Conservation (phyloP, 1,139 yeast species). For the Pichia kudriavzevii region DNA sequence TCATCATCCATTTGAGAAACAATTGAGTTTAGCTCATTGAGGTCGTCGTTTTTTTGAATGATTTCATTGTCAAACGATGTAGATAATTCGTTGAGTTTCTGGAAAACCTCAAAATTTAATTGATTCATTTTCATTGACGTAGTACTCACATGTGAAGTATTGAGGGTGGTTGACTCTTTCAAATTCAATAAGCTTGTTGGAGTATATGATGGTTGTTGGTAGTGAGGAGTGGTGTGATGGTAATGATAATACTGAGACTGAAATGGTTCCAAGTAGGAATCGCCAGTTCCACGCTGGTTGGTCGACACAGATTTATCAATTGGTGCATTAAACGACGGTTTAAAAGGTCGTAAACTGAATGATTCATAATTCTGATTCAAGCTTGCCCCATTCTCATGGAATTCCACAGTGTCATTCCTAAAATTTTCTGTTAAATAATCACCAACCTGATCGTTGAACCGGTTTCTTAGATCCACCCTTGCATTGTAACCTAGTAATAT, state of each 20-base stretch:
- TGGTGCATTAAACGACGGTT: constrained; percentile 8
- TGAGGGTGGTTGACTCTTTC: constrained; percentile 1
- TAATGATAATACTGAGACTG: constrained; percentile 2
- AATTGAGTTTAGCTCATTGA: constrained; percentile 24
- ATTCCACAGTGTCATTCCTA: constrained; percentile 14
- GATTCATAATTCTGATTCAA: constrained; percentile 7
- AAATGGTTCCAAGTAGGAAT: constrained; percentile 11
- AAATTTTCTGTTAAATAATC: constrained; percentile 51
- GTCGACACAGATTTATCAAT: too few species aligned
- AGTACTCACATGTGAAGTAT: constrained; percentile 5
- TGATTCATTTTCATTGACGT: constrained; percentile 38
- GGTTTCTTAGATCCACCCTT: constrained; percentile 61
- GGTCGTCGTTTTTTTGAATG: constrained; percentile 39
- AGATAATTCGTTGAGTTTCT: constrained; percentile 46
- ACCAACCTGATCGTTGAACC: constrained; percentile 66
- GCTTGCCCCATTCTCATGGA: background rate
- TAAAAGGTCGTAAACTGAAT: constrained; percentile 13
- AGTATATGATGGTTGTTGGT: too few species aligned
- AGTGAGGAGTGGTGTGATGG: too few species aligned
- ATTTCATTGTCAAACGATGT: constrained; percentile 47
- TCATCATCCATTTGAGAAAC: constrained; percentile 26
- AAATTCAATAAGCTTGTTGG: constrained; percentile 4
- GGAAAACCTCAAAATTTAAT: constrained; percentile 35
- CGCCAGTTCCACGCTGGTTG: background rate
- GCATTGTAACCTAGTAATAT: constrained; percentile 69